Base-by-base conservation (phyloP, 345 rosid genomes). In the Ailanthus altissimus region DNA sequence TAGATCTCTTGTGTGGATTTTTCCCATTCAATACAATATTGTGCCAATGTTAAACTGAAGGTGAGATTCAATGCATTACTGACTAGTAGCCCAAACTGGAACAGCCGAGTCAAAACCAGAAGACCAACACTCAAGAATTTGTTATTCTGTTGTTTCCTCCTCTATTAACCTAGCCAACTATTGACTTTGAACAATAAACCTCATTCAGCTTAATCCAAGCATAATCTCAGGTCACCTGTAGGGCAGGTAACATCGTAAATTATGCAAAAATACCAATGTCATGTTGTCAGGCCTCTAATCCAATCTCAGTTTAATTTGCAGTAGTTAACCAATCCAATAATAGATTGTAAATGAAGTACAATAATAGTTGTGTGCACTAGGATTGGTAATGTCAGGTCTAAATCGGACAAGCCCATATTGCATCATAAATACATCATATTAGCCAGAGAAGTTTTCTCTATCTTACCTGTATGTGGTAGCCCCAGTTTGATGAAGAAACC, bases 401-500 rank as follows among this genome's bases (percentile, higher is more conserved):
- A 56, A 40, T 40, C 7, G 12, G 28, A 56, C 36, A 20, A 56
- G 20, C 65, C 28, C 25, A 25, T 12, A 46, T 46, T 73, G 59
- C 38, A 32, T 20, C 45, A 59, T 2, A 58, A 26, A 63, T 12
- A 74, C 28, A 61, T 25, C 18, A 23, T 25, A 54, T 63, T 36
- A 56, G 56, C 25, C 5, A 12, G 25, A 0, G 47, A 63, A 14
- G 0, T 5, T 21, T 49, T 65, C 75, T 65, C 51, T 54, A 73
- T 80, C 71, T 67, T 86, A 91, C 99, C 99, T 96, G 85, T 93
- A 93, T 2, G 99, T 96, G 63, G 99, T 96, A 28, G 98, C 99
- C 67, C 98, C 97, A 11, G 99, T 96, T 83, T 96, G 98, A 82
- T 93, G 97, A 83, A 96, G 98, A 90, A 96, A 96, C 99, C 99